Base-by-base conservation (phyloP, 1,139 yeast genomes). In the Yamadazyma mexicana region DNA sequence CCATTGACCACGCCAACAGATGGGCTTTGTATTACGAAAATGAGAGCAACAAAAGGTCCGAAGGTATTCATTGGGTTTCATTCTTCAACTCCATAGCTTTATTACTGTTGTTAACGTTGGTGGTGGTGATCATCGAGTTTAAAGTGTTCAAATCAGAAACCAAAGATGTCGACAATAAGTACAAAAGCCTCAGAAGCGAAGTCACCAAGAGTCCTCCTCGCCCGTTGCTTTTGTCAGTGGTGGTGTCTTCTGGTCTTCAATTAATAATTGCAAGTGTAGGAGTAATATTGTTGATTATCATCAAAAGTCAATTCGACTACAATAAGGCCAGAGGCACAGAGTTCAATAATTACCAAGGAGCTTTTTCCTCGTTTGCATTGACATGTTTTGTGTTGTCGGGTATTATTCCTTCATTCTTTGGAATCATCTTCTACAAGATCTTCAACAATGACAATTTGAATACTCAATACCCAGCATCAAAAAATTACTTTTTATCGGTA, bases 201-300 rank as follows among this genome's bases (percentile, higher is more conserved):
- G 84, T 83, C 2, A 75, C 76, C 47, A 61, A 70, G 34, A 61
- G 70, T 9, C 92, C 92, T 2, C 44, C 46, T 0, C 58, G 55
- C 26, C 69, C 82, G 0, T 56, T 70, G 5, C 43, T 73, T 1
- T 60, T 87, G 42, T 70, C 85, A 2, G 62, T 83, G 0, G 52
- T 83, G n/a, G 76, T 82, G 7, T 79, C 94, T 0, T 74, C 87
- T 39, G 96, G 96, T 24, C 68, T 83, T 30, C 95, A 87, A 57
- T 70, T 83, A 39, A 62, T 80, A 33, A 77, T 83, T 45, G 83
- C 88, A 26, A 63, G 79, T 10, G 52, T 80, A 18, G 87, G 88
- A 0, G 81, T 84, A 0, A 66, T 83, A 12, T 54, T 73, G 2
- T 62, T 85, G 25, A 73, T 85, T n/a, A 76, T 84, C 7, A 62